Percentiles rank a stretch among this genome's conserved stretches.
Evolutionary conservation across 2,329 filamentous ascomycete species (phyloP).

Genomic region (Pestalotiopsis sp.): DNA sequence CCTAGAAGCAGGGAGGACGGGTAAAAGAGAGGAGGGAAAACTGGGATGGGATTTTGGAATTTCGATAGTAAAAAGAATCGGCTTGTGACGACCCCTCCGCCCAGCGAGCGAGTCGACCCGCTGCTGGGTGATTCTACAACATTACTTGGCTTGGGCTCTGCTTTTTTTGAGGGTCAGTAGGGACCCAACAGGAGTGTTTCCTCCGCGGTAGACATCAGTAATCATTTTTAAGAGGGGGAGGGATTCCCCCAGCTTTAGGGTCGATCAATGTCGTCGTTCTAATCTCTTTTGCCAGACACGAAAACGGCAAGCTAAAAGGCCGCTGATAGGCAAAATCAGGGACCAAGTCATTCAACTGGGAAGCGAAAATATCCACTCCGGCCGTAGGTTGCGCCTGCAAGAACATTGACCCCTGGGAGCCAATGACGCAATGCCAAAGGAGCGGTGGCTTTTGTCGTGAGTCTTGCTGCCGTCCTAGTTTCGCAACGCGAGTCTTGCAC

Average conservation of each 20-base stretch:
- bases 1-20: not conserved
- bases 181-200: not conserved
- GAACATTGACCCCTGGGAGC: not conserved
- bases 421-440: not conserved
- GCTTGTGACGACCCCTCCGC: conserved; percentile 9
- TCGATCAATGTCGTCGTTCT: not conserved
- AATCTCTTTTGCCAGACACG: not conserved
- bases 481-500: not conserved
- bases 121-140: not conserved
- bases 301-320: not conserved
- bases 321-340: not conserved
- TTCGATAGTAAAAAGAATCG: conserved; percentile 12
- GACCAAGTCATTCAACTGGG: not conserved
- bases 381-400: not conserved
- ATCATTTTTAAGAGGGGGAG: not conserved
- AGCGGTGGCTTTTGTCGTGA: not conserved
- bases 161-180: not conserved
- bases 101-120: not conserved
- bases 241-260: not conserved
- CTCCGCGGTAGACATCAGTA: not conserved
- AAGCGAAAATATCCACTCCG: not conserved
- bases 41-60: conserved; percentile 14
- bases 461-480: not conserved
- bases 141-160: no score
- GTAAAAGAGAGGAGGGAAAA: conserved; percentile 1